Percentiles rank a stretch among this genome's conserved stretches.
phyloP scores from a whole-genome alignment of 306 rosid genomes.

The Fragaria ananassa region DNA sequence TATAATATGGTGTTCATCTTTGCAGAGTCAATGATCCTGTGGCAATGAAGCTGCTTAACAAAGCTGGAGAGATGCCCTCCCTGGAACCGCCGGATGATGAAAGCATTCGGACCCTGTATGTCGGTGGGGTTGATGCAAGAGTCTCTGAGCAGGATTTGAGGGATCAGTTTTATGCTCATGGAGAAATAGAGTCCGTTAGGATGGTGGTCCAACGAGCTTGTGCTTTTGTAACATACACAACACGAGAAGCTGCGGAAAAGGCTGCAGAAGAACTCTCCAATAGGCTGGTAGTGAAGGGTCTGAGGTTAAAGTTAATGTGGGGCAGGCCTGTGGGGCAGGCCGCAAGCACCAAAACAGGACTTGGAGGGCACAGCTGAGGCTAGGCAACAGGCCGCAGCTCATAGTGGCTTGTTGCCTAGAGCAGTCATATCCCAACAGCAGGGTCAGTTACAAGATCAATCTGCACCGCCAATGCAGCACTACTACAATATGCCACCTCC shows the following conservation, averaged over 20 bases:
- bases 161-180: conserved; percentile 88
- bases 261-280: conserved; percentile 93
- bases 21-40: conserved; percentile 93
- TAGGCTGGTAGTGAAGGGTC: conserved; percentile 81
- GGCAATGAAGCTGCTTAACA: conserved; percentile 82
- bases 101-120: conserved; percentile 79
- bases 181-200: conserved; percentile 85
- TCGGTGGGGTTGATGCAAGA: conserved; percentile 92
- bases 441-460: conserved; percentile 54
- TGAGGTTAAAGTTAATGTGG: conserved; percentile 90
- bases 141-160: conserved; percentile 83
- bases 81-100: conserved; percentile 87
- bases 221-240: conserved; percentile 85
- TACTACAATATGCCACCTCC: conserved; percentile 72
- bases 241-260: conserved; percentile 90
- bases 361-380: conserved; percentile 68
- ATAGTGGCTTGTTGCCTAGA: conserved; percentile 81
- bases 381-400: conserved; percentile 76
- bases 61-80: conserved; percentile 94
- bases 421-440: conserved; percentile 94
- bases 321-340: conserved; percentile 99
- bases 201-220: conserved; percentile 93
- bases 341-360: conserved; percentile 73
- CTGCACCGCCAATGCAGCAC: conserved; percentile 37
- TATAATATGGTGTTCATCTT: neutral